Base-by-base conservation (phyloP, 2,329 filamentous ascomycete genomes). In the Juglanconis oblonga region DNA sequence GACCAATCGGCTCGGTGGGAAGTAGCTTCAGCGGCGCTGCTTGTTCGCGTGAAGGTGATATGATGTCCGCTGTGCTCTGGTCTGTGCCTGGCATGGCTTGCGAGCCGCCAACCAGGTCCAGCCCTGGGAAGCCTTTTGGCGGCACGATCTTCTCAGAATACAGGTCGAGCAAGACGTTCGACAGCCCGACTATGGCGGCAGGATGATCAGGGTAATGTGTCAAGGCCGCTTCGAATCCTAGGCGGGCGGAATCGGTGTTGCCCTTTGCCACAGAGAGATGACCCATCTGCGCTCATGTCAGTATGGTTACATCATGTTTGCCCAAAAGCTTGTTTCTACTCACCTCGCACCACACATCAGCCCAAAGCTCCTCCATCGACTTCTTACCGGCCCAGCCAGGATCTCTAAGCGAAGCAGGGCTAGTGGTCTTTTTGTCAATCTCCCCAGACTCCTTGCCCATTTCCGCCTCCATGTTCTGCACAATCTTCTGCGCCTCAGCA, bases 161-260 rank as follows among this genome's bases (percentile, higher is more conserved):
- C 24, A 96, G 87, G 69, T 97, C 92, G 52, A 98, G 82, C 6
- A 99, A 81, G 42, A 98, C 87, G 67, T 90, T 90, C 17, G 91
- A 91, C 29, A 99, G 77, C 1, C 90, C 91, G 40, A 97, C 86
- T 31, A 90, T 96, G 36, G 91, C 92, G 13, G 81, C 80, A 0
- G 90, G 82, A 67, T 99, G 94, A 69, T 98, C 87, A 1, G 89
- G 87, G 64, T 85, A 90, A 70, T 92, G 87, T 31, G 87, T 86
- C 17, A 99, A 78, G 13, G 93, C 92, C 59, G 88, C 84, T 73
- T 99, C 95, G 68, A 94, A 97, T 64, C 90, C 81, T 31, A 84
- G 79, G 13, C 92, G 86, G 3, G 93, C 93, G 56, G 85, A 78
- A 65, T 91, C 88, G 1, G 87, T 86, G 1, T 77, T 75, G 4